Conservation (phyloP, 371 early-diverging fungal species). For the Haplosporangium sp. region DNA sequence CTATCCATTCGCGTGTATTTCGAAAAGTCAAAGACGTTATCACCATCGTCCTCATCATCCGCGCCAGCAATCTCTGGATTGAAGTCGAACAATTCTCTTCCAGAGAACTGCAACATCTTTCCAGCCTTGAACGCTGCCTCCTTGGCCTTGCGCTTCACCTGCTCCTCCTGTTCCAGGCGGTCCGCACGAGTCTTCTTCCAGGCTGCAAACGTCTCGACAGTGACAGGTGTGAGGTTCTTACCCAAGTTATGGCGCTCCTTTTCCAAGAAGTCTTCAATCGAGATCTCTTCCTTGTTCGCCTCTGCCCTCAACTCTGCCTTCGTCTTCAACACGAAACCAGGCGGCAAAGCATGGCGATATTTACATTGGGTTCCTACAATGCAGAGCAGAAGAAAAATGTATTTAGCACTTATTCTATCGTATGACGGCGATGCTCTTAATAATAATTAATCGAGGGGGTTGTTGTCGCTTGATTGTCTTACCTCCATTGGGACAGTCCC, state of each 20-base stretch:
- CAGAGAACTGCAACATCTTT: constrained; percentile 92
- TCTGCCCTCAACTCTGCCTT: constrained; percentile 80
- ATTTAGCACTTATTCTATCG: background rate
- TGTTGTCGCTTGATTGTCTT: constrained; percentile 44
- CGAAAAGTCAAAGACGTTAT: constrained; percentile 72
- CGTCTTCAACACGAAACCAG: constrained; percentile 95
- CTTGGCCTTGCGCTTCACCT: constrained; percentile 79
- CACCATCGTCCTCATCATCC: constrained; percentile 82
- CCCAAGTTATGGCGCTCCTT: constrained; percentile 97
- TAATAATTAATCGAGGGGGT: no score
- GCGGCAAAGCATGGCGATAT: constrained; percentile 97
- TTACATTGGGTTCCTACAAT: constrained; percentile 78
- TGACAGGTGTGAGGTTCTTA: constrained; percentile 95
- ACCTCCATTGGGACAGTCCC: constrained; percentile 97
- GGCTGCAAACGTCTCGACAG: constrained; percentile 90
- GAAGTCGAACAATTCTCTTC: constrained; percentile 97
- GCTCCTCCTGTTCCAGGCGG: constrained; percentile 78
- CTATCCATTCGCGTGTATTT: constrained; percentile 64
- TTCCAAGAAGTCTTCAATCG: constrained; percentile 97
- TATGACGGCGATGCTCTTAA: no score
- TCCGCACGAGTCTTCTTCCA: constrained; percentile 95
- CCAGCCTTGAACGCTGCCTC: constrained; percentile 94
- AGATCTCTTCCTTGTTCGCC: constrained; percentile 84
- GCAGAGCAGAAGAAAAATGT: background rate
- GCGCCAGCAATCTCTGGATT: constrained; percentile 90